These are phyloP conservation scores for Hebeloma cylindrosporum DNA, from an alignment of 768 basidiomycete genomes.

Conservation along the genomic window DNA sequence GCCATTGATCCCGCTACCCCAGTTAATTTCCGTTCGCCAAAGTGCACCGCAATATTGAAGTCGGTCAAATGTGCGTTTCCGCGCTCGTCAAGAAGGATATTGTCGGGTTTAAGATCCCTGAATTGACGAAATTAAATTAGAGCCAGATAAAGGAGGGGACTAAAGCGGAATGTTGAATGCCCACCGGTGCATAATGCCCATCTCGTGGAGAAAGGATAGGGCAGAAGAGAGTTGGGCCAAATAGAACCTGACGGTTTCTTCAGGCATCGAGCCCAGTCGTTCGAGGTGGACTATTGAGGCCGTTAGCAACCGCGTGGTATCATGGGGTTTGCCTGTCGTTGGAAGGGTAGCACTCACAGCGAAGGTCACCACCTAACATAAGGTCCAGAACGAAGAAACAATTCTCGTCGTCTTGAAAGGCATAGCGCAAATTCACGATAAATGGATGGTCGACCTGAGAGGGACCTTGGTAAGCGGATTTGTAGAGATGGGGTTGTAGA, in stretches of 20 bases:
- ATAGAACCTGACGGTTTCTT: conserved; percentile 84
- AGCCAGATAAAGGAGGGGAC: conserved; percentile 10
- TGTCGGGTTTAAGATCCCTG: conserved; percentile 97
- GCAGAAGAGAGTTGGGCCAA: conserved; percentile 89
- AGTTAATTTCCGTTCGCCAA: conserved; percentile 80
- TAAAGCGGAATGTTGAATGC: conserved; percentile 27
- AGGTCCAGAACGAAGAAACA: conserved; percentile 98
- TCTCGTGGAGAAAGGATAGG: conserved; percentile 87
- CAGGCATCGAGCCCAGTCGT: conserved; percentile 68
- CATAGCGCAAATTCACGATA: conserved; percentile 92
- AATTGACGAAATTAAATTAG: conserved; percentile 17
- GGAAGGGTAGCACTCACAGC: conserved; percentile 58
- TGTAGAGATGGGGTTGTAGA: conserved; percentile 2
- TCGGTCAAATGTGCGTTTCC: conserved; percentile 97
- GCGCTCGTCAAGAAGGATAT: conserved; percentile 92
- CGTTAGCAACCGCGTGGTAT: conserved; percentile 7
- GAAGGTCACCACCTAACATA: conserved; percentile 93
- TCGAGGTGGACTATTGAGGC: conserved; percentile 78
- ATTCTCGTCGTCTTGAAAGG: conserved; percentile 97
- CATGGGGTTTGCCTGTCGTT: conserved; percentile 6
- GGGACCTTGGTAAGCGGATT: background rate
- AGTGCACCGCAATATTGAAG: conserved; percentile 99
- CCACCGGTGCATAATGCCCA: conserved; percentile 94
- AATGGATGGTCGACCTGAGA: conserved; percentile 90
- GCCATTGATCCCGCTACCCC: conserved; percentile 99